These are phyloP conservation scores for Trypanosoma platydactyli DNA, from an alignment of 208 protist genomes.

Conservation along the genomic window DNA sequence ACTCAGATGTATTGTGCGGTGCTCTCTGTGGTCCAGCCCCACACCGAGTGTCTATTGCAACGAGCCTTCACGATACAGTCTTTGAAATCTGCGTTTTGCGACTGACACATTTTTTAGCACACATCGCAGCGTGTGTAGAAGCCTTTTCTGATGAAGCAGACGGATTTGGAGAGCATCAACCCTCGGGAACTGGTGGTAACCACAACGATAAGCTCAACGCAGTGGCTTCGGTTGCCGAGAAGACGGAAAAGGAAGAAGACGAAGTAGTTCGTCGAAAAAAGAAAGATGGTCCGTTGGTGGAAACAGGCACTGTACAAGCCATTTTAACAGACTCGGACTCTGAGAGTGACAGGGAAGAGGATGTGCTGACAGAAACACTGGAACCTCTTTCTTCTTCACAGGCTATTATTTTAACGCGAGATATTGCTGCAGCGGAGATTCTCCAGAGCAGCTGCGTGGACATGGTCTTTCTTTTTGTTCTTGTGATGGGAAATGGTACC, in stretches of 20 bases:
- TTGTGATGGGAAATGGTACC: constrained; percentile 83
- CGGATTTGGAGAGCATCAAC: not conserved
- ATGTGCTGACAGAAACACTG: not conserved
- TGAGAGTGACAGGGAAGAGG: constrained; percentile 36
- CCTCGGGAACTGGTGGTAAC: not conserved
- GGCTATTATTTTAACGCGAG: constrained; percentile 1
- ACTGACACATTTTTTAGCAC: constrained; percentile 65
- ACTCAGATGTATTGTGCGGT: constrained; percentile 84
- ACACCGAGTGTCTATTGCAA: constrained; percentile 72
- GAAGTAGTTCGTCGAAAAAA: constrained; percentile 66
- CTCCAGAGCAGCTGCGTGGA: constrained; percentile 72
- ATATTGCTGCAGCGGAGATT: constrained; percentile 41
- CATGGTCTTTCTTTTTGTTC: constrained; percentile 83
- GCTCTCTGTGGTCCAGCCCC: constrained; percentile 78
- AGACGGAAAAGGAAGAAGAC: constrained; percentile 26
- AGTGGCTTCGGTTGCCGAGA: constrained; percentile 7
- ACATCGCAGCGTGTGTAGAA: constrained; percentile 75
- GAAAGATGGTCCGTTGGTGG: constrained; percentile 77
- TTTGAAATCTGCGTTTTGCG: constrained; percentile 70
- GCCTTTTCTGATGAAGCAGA: constrained; percentile 31
- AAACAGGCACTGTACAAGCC: constrained; percentile 30
- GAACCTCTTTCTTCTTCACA: not conserved
- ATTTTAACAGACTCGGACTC: constrained; percentile 65
- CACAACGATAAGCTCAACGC: not conserved
- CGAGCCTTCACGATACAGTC: constrained; percentile 74